Evolutionary conservation across 768 basidiomycete genomes (phyloP).

Genomic region (Chiua virens): DNA sequence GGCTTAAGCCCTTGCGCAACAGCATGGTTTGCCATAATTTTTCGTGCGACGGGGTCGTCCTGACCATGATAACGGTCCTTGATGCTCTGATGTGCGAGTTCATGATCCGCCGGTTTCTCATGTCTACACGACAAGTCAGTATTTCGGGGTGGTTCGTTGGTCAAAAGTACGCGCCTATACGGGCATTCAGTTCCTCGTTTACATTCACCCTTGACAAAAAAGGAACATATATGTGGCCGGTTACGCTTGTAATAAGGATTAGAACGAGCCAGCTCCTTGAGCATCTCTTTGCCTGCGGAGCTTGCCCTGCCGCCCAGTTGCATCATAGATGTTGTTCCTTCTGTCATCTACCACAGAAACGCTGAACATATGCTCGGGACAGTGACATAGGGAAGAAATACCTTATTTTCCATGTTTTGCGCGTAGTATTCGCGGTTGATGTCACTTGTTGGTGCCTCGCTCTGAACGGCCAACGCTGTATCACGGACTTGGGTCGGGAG

Average conservation of each 20-base stretch:
- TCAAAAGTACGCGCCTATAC: slow-evolving; percentile 53
- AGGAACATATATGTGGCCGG: slow-evolving; percentile 89
- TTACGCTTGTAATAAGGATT: slow-evolving; percentile 99
- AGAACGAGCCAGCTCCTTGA: slow-evolving; percentile 90
- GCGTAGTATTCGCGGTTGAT: slow-evolving; percentile 96
- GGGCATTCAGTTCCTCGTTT: slow-evolving; percentile 91
- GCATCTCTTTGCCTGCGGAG: slow-evolving; percentile 92
- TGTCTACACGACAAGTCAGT: slow-evolving; percentile 51
- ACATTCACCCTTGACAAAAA: slow-evolving; percentile 95
- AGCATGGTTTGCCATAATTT: slow-evolving; percentile 81
- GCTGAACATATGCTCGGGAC: not conserved
- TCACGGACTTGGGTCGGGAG: slow-evolving; percentile 97
- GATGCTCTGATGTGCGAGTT: slow-evolving; percentile 87
- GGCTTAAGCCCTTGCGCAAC: slow-evolving; percentile 80
- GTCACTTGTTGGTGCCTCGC: slow-evolving; percentile 92
- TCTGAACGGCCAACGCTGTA: slow-evolving; percentile 83
- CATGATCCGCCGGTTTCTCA: slow-evolving; percentile 83
- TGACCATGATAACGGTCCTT: slow-evolving; percentile 91
- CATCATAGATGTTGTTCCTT: slow-evolving; percentile 59
- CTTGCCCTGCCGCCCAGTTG: slow-evolving; percentile 57
- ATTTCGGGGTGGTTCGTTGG: not conserved
- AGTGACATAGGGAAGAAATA: slow-evolving; percentile 22
- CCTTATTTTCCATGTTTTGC: slow-evolving; percentile 88
- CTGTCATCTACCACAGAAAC: slow-evolving; percentile 55
- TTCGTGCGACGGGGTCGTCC: slow-evolving; percentile 92